Conservation (phyloP, 2,329 filamentous ascomycete genomes). For the Beauveria medogensis region DNA sequence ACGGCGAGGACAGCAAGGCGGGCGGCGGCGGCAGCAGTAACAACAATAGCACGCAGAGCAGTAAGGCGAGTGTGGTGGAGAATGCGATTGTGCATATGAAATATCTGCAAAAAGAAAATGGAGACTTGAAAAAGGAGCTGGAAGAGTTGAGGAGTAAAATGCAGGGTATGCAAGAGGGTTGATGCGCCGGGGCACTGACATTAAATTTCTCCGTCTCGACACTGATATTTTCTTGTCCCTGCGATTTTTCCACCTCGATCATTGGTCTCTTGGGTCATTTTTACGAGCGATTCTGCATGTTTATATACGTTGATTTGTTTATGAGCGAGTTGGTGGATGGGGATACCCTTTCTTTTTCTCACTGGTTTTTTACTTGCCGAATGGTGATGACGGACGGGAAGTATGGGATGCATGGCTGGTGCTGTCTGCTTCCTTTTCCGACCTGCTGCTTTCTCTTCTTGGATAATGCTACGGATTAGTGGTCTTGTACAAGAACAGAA, state of each 20-base stretch:
- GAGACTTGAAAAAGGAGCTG: slow-evolving; percentile 56
- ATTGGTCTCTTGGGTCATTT: background rate
- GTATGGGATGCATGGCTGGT: background rate
- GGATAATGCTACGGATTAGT: no score
- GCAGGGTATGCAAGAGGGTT: slow-evolving; percentile 17
- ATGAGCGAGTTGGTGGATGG: slow-evolving; percentile 6
- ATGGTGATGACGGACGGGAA: background rate
- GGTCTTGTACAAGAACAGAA: no score
- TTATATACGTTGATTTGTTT: background rate
- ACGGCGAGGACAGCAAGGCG: slow-evolving; percentile 39
- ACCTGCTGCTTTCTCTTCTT: no score
- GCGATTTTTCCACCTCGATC: background rate
- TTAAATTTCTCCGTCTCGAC: background rate
- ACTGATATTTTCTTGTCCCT: background rate
- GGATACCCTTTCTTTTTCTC: slow-evolving; percentile 4
- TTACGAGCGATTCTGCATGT: background rate
- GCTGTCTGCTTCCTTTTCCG: no score
- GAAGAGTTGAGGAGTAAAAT: slow-evolving; percentile 24
- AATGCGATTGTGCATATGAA: slow-evolving; percentile 94
- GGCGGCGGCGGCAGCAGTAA: slow-evolving; percentile 17
- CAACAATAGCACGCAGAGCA: slow-evolving; percentile 52
- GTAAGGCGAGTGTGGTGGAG: slow-evolving; percentile 97
- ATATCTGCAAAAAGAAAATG: slow-evolving; percentile 66
- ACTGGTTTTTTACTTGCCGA: background rate
- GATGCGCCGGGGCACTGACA: background rate